Base-by-base conservation (phyloP, 2,329 filamentous ascomycete species). In the Fusarium staphyleae region DNA sequence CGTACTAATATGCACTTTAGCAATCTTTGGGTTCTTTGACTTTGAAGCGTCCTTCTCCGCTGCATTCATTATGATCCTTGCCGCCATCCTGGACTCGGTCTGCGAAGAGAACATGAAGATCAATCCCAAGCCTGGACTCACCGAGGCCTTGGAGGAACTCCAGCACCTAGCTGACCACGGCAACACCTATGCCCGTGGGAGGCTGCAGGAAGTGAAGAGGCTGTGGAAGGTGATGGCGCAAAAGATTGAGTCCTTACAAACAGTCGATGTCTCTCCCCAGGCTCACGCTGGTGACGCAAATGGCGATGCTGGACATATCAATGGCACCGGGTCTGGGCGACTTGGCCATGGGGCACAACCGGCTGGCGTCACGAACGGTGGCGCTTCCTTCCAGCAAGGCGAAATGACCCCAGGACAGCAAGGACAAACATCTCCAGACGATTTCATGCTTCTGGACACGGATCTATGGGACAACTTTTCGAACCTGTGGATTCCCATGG, bases 41-140 rank as follows among this genome's bases (percentile, higher is more conserved):
- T 67, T 65, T 44, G 65, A 67, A 13, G 65, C 65, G 2, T 64
- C 65, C 7, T 67, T 67, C 41, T 67, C 65, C 6, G 66, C 65
- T 22, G 63, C 65, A 0, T 67, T 67, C 13, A 62, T 68, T n/a
- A 66, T 67, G 65, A 67, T 67, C 7, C 49, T 67, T 1, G 61
- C 63, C 10, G 63, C 63, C 0, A 64, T 67, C 3, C 26, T 67
- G 0, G 67, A 70, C 32, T 69, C 68, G 0, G 62, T 57, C 5
- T 63, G 66, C 26, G 57, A 70, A 2, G 66, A 69, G 3, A 39
- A 44, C 4, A 49, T 66, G 11, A 67, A 63, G 5, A 63, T 69
- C 14, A 60, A 57, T 3, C 64, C 68, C 0, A 63, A 57, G 5
- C 67, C 67, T 1, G 67, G 67, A 3, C 36, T 70, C 4, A 48